These are phyloP conservation scores for Carpinus fangiana DNA, from an alignment of 306 rosid genomes.

Conservation along the genomic window DNA sequence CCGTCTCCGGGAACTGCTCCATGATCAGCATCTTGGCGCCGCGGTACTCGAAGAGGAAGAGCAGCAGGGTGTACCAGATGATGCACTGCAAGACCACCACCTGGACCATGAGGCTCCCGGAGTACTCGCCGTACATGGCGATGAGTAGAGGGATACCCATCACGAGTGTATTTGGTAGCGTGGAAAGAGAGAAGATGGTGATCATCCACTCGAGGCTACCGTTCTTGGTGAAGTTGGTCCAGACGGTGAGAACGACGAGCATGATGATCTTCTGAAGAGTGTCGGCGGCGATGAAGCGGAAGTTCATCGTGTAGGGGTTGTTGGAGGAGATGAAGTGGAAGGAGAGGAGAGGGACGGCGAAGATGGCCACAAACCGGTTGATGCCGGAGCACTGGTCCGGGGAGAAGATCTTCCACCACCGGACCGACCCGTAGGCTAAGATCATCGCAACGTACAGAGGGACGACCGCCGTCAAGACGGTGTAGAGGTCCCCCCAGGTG, in stretches of 20 bases:
- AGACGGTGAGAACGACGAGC: constrained; percentile 55
- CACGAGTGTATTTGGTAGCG: constrained; percentile 87
- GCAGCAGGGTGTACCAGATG: constrained; percentile 89
- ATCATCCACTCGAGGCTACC: constrained; percentile 98
- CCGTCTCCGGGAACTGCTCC: constrained; percentile 99
- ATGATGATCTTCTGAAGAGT: constrained; percentile 90
- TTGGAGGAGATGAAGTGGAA: constrained; percentile 88
- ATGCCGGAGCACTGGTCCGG: constrained; percentile 99
- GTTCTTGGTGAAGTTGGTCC: constrained; percentile 78
- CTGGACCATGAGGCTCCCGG: constrained; percentile 86
- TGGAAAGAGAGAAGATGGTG: constrained; percentile 90
- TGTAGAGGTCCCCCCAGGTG: constrained; percentile 72
- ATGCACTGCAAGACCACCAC: constrained; percentile 94
- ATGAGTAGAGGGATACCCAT: constrained; percentile 91
- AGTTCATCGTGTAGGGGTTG: constrained; percentile 81
- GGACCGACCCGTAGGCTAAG: constrained; percentile 89
- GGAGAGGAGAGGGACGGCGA: constrained; percentile 91
- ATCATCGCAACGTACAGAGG: constrained; percentile 98
- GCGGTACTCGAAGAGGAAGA: constrained; percentile 89
- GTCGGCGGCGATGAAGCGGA: constrained; percentile 96
- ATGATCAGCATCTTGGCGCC: constrained; percentile 87
- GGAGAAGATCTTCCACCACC: constrained; percentile 99
- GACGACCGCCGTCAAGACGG: constrained; percentile 77
- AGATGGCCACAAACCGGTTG: constrained; percentile 92
- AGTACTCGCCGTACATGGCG: constrained; percentile 74